Base-by-base conservation (phyloP, 331 rosid species). In the Spiraea crenata region DNA sequence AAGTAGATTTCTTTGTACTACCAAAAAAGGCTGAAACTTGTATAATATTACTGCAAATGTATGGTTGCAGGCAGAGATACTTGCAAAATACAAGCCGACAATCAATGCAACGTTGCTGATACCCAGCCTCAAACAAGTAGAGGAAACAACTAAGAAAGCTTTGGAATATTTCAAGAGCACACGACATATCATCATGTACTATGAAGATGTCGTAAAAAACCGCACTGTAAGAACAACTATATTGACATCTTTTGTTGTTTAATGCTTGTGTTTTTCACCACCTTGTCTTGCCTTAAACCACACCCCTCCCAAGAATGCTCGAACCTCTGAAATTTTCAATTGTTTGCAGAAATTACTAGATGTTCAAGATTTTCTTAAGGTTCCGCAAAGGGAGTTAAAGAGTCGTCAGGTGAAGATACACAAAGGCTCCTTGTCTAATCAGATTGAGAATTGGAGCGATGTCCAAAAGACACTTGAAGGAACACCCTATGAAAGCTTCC, bases 351-450 rank as follows among this genome's bases (percentile, higher is more conserved):
- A 85, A 74, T 60, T 95, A 70, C 31, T 35, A 57, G 96, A 95
- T 12, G 88, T 95, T 70, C 96, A 87, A 77, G 89, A 95, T 59
- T 89, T 95, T 74, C 82, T 95, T 6, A 95, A 75, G 84, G 98
- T 91, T 80, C 98, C 99, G 34, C 77, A n/a, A 44, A 85, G 65
- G 80, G 74, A 84, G 35, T 70, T 95, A 64, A 91, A 85, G 88
- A 91, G 87, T 51, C 96, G 96, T 17, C 99, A 95, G 52, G 98
- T 95, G 82, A 95, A 89, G 92, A 95, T 95, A 77, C 99, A 95
- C 67, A 85, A 79, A 69, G 99, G 99, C 10, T 60, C 88, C 3
- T 80, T 91, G 72, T 81, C 90, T 31, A 72, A 73, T 64, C 96
- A 87, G 77, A 76, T 95, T 46, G 85, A 78, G 70, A 91, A 95